Base-by-base conservation (phyloP, 306 rosid species). In the Biancaea sappan region DNA sequence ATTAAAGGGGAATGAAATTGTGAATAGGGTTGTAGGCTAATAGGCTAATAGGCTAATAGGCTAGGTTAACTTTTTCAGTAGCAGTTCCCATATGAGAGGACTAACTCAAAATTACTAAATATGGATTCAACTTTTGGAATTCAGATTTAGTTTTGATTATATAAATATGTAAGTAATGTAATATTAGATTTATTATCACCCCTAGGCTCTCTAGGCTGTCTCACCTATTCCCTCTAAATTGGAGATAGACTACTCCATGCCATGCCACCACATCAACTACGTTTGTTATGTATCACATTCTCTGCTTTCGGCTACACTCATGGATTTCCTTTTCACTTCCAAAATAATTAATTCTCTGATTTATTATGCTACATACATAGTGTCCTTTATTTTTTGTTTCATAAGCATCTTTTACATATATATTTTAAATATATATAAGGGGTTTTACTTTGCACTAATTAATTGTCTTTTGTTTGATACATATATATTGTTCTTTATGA, bases 51-150 rank as follows among this genome's bases (percentile, higher is more conserved):
- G 69, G 41, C 31, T 69, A n/a, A 63, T 77, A 69, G 79, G 8
- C 21, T 68, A 46, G 76, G 80, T 69, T 48, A 67, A 74, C 64
- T 3, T 71, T 79, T 78, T 79, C 66, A 41, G 59, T 62, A n/a
- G 29, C 43, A 77, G 94, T 81, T 89, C 91, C 88, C 82, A 71
- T 31, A 37, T 18, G 73, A 43, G 74, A 74, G 87, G 76, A 68
- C 65, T 61, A 25, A 64, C 35, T 73, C 41, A 74, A 37, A 37
- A 63, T 83, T 86, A 62, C 89, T 76, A 69, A 60, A 77, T 79
- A 77, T 71, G 61, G 80, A 28, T 78, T 59, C 81, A 29, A 58
- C 83, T 70, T 86, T 84, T 69, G 66, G 25, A 54, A 15, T 31
- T 34, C 60, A 7, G 8, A n/a, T n/a, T n/a, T n/a, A n/a, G n/a